These are phyloP conservation scores for Penicillium janthinellum DNA, from an alignment of 2,329 filamentous ascomycete genomes.

Conservation along the genomic window DNA sequence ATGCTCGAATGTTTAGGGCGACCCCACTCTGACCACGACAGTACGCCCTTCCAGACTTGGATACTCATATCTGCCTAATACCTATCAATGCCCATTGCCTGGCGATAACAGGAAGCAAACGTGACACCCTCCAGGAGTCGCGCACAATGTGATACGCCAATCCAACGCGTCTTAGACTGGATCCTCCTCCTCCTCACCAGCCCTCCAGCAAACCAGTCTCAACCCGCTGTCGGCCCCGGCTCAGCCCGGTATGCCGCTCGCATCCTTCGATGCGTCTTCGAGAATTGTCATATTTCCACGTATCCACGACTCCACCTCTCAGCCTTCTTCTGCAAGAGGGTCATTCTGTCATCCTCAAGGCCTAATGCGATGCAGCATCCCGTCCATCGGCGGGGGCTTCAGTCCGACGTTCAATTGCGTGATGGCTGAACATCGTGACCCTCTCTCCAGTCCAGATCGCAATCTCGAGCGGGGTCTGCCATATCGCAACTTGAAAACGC, in stretches of 20 bases:
- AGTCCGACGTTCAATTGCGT: slow-evolving; percentile 7
- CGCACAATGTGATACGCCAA: neutral
- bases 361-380: slow-evolving; percentile 20
- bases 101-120: neutral
- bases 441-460: slow-evolving; percentile 11
- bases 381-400: slow-evolving; percentile 10
- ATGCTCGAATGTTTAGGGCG: neutral
- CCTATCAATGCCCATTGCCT: neutral
- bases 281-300: slow-evolving; percentile 21
- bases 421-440: slow-evolving; percentile 13
- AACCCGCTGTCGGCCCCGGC: slow-evolving; percentile 21
- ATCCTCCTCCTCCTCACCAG: neutral
- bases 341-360: slow-evolving; percentile 22
- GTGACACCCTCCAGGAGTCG: neutral
- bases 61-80: neutral
- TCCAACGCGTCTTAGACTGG: slow-evolving; percentile 12
- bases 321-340: slow-evolving; percentile 11
- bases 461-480: slow-evolving; percentile 6
- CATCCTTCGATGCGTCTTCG: slow-evolving; percentile 37
- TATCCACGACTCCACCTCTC: slow-evolving; percentile 6
- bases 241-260: slow-evolving; percentile 16
- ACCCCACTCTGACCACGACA: neutral
- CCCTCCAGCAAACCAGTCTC: slow-evolving; percentile 3
- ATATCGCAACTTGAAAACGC: neutral
- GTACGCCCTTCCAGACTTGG: neutral